Conservation (phyloP, 257 asterid species). For the Mentha longifolia region DNA sequence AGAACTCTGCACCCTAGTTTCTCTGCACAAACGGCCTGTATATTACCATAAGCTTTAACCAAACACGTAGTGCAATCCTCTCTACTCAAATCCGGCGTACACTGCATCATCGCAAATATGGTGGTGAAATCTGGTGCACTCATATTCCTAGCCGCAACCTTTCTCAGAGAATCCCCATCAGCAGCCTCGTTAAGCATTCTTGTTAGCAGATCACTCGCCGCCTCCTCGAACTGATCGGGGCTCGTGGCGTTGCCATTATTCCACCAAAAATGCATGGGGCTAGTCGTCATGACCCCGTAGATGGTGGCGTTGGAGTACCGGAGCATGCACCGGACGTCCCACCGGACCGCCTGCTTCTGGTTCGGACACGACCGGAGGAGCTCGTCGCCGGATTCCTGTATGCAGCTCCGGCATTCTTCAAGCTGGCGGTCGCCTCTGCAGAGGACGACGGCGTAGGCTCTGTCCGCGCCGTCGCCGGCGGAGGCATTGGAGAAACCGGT, state of each 20-base stretch:
- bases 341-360: slow-evolving; percentile 31
- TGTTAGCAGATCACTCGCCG: slow-evolving; percentile 13
- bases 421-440: slow-evolving; percentile 38
- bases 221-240: slow-evolving; percentile 6
- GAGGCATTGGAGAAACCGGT: slow-evolving; percentile 42
- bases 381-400: too few species aligned
- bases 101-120: slow-evolving; percentile 39
- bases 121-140: slow-evolving; percentile 24
- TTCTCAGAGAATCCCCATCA: too few species aligned
- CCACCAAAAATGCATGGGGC: neutral
- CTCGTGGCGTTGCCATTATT: neutral
- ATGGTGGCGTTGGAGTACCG: too few species aligned
- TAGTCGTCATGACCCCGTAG: neutral
- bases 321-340: slow-evolving; percentile 31
- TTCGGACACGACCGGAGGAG: slow-evolving; percentile 33
- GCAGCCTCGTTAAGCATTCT: slow-evolving; percentile 32
- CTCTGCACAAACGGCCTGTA: neutral
- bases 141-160: slow-evolving; percentile 38
- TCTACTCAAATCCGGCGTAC: slow-evolving; percentile 41
- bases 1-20: slow-evolving; percentile 30
- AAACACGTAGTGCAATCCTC: slow-evolving; percentile 39
- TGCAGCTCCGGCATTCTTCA: neutral
- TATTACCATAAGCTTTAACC: neutral
- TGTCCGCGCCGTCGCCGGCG: slow-evolving; percentile 16
- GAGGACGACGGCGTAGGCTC: slow-evolving; percentile 30